Evolutionary conservation across 345 rosid species (phyloP).

Genomic region (Ceriops tagal): DNA sequence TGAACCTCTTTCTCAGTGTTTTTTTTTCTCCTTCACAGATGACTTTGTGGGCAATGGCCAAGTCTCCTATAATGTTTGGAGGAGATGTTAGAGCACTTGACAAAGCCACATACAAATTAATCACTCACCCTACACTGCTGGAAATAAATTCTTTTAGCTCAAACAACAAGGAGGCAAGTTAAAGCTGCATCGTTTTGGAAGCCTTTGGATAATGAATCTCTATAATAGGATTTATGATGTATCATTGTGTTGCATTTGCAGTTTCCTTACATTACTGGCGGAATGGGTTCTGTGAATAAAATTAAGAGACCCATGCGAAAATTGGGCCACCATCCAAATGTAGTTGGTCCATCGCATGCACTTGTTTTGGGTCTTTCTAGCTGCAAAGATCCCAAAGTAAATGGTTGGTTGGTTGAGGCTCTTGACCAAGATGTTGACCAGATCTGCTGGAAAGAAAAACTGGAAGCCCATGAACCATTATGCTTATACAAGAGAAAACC

Average conservation of each 20-base stretch:
- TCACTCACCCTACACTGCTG: constrained; percentile 66
- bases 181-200: constrained; percentile 10
- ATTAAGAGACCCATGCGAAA: constrained; percentile 5
- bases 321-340: constrained; percentile 12
- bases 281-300: constrained; percentile 16
- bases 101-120: constrained; percentile 49
- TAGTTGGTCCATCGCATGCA: constrained; percentile 20
- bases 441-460: constrained; percentile 66
- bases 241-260: constrained; percentile 24
- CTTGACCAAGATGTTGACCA: constrained; percentile 40
- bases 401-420: constrained; percentile 53
- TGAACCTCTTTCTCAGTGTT: constrained; percentile 7
- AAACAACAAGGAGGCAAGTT: constrained; percentile 67
- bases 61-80: constrained; percentile 92
- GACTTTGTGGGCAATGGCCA: constrained; percentile 92
- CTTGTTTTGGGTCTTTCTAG: constrained; percentile 54
- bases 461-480: constrained; percentile 34
- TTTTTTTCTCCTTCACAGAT: constrained; percentile 45
- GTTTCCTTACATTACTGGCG: constrained; percentile 50
- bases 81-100: constrained; percentile 85
- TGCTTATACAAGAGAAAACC: constrained; percentile 67
- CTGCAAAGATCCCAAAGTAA: constrained; percentile 63
- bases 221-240: neutral
- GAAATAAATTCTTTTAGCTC: constrained; percentile 69
- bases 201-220: constrained; percentile 10